phyloP scores from a whole-genome alignment of 345 rosid genomes.

The Geranium rotundifolium region DNA sequence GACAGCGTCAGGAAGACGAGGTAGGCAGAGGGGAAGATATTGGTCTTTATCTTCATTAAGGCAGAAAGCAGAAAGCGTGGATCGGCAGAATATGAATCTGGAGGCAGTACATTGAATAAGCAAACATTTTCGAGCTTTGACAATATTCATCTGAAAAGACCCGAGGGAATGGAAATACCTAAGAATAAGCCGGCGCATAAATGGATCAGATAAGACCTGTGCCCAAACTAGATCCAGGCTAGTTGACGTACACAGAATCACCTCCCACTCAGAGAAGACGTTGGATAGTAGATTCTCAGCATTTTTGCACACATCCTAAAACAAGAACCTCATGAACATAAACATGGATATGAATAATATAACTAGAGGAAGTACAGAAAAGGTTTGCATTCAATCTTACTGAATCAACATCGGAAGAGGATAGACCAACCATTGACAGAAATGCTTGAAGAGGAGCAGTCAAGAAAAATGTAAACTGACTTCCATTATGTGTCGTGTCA shows the following conservation, averaged over 20 bases:
- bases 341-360: constrained; percentile 3
- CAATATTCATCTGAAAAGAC: not conserved
- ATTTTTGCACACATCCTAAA: constrained; percentile 43
- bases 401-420: constrained; percentile 27
- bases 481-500: constrained; percentile 37
- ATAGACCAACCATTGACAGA: constrained; percentile 64
- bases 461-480: constrained; percentile 90
- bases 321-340: constrained; percentile 6
- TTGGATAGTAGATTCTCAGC: constrained; percentile 70
- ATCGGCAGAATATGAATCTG: constrained; percentile 90
- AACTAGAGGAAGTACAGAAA: not conserved
- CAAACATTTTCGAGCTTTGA: not conserved
- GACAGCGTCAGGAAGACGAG: constrained; percentile 52
- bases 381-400: constrained; percentile 28
- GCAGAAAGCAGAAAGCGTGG: constrained; percentile 43
- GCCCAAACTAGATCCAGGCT: constrained; percentile 92
- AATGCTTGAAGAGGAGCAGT: constrained; percentile 87
- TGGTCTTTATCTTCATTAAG: constrained; percentile 35
- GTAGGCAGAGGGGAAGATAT: constrained; percentile 68
- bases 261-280: constrained; percentile 79
- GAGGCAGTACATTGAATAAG: constrained; percentile 6
- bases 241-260: constrained; percentile 62
- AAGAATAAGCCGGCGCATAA: constrained; percentile 77
- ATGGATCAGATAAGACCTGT: constrained; percentile 73
- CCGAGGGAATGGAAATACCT: constrained; percentile 34